These are phyloP conservation scores for Litsea cubeba DNA, from an alignment of 164 flowering plant genomes.

Conservation along the genomic window DNA sequence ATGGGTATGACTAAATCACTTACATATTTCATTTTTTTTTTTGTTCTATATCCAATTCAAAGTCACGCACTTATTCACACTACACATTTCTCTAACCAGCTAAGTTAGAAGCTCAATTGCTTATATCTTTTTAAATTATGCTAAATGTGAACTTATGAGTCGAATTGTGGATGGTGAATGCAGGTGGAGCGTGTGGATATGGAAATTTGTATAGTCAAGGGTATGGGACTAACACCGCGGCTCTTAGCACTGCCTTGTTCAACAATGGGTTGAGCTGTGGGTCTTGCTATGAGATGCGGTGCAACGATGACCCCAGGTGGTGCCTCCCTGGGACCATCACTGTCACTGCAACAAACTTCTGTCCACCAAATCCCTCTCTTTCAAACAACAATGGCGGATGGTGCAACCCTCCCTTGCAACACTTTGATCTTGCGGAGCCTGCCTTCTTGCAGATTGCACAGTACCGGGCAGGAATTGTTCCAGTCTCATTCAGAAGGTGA, in stretches of 20 bases:
- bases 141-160: too few species aligned
- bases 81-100: too few species aligned
- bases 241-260: slow-evolving; percentile 40
- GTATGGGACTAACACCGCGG: slow-evolving; percentile 48
- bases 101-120: too few species aligned
- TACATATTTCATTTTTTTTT: too few species aligned
- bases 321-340: slow-evolving; percentile 29
- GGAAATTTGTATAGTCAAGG: slow-evolving; percentile 44
- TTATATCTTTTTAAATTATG: too few species aligned
- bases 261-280: slow-evolving; percentile 41
- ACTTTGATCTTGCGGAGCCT: slow-evolving; percentile 45
- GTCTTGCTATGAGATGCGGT: slow-evolving; percentile 36
- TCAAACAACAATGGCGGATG: slow-evolving; percentile 44
- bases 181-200: slow-evolving; percentile 50
- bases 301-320: slow-evolving; percentile 37
- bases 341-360: slow-evolving; percentile 44
- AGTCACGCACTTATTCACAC: too few species aligned
- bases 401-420: slow-evolving; percentile 50
- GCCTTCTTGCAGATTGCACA: slow-evolving; percentile 43
- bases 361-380: slow-evolving; percentile 36
- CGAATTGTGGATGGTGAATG: background rate
- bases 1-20: slow-evolving; percentile 25
- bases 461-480: slow-evolving; percentile 42
- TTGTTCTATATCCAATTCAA: too few species aligned
- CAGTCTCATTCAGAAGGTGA: slow-evolving; percentile 38